Conservation (phyloP, 768 basidiomycete species). For the Pulveroboletus sp. region DNA sequence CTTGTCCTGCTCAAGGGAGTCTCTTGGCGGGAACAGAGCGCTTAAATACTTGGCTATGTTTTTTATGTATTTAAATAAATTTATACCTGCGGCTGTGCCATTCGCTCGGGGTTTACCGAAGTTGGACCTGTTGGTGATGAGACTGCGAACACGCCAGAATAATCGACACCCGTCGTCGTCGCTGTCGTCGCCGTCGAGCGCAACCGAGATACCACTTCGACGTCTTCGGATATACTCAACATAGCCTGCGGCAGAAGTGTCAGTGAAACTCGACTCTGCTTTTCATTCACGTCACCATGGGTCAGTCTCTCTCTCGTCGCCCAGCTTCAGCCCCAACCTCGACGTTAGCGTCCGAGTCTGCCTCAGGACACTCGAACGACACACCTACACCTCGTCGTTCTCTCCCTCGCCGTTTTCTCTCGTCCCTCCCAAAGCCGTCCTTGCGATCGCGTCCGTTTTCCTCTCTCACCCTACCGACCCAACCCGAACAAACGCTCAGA, state of each 20-base stretch:
- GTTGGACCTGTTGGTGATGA: slow-evolving; percentile 20
- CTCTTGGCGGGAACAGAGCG: slow-evolving; percentile 48
- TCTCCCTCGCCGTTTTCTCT: slow-evolving; percentile 34
- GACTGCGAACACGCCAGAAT: slow-evolving; percentile 25
- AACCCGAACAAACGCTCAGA: slow-evolving; percentile 26
- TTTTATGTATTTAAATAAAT: slow-evolving; percentile 8
- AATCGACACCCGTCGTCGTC: slow-evolving; percentile 16
- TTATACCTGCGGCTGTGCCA: slow-evolving; percentile 17
- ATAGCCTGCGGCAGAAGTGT: background rate
- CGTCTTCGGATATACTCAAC: slow-evolving; percentile 2
- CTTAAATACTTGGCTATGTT: background rate
- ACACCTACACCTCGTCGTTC: slow-evolving; percentile 7
- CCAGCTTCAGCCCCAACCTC: slow-evolving; percentile 9
- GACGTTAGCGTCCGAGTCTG: slow-evolving; percentile 5
- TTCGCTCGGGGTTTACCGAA: slow-evolving; percentile 16
- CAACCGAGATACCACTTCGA: slow-evolving; percentile 7
- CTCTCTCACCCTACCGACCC: slow-evolving; percentile 18
- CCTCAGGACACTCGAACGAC: slow-evolving; percentile 3
- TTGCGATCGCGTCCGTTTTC: slow-evolving; percentile 13
- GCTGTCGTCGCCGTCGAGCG: slow-evolving; percentile 11
- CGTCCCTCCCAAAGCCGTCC: slow-evolving; percentile 27
- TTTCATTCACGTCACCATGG: slow-evolving; percentile 19
- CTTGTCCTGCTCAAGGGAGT: slow-evolving; percentile 56
- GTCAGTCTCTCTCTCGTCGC: slow-evolving; percentile 29
- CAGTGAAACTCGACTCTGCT: background rate